Percentiles rank a stretch among this genome's conserved stretches.
Evolutionary conservation across 306 rosid species (phyloP).

Genomic region (Cucurbita ficifolia): DNA sequence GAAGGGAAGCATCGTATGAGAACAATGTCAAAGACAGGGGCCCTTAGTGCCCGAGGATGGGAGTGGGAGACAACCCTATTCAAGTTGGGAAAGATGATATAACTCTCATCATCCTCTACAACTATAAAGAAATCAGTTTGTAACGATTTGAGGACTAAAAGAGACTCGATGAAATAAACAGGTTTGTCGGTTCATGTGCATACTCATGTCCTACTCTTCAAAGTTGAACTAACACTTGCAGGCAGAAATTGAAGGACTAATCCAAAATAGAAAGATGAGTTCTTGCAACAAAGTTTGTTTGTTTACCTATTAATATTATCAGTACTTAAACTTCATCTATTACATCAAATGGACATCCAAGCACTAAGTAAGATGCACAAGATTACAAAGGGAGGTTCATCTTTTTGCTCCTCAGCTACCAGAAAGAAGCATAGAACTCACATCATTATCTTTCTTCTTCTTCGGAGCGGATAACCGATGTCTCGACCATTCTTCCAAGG

Average conservation of each 20-base stretch:
- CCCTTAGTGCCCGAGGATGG: no score
- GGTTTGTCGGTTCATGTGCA: no score
- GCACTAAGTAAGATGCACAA: not conserved
- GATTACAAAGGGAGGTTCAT: not conserved
- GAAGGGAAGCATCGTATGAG: no score
- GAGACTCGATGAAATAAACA: no score
- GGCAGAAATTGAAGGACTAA: not conserved
- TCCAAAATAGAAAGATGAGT: not conserved
- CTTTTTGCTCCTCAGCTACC: not conserved
- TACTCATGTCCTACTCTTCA: not conserved
- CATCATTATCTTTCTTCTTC: slow-evolving; percentile 16
- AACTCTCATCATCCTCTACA: no score
- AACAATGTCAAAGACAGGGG: no score
- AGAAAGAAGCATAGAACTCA: not conserved
- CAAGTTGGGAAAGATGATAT: no score
- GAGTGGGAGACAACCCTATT: no score
- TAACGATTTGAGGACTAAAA: no score
- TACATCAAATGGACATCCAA: not conserved
- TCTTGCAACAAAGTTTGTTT: not conserved
- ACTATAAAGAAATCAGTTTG: no score
- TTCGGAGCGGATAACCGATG: slow-evolving; percentile 35
- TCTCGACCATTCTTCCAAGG: slow-evolving; percentile 82
- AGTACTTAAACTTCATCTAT: not conserved
- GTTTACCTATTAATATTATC: not conserved
- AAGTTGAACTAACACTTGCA: not conserved